These are phyloP conservation scores for Sugiyamaella floridensis DNA, from an alignment of 805 yeast genomes.

Conservation along the genomic window DNA sequence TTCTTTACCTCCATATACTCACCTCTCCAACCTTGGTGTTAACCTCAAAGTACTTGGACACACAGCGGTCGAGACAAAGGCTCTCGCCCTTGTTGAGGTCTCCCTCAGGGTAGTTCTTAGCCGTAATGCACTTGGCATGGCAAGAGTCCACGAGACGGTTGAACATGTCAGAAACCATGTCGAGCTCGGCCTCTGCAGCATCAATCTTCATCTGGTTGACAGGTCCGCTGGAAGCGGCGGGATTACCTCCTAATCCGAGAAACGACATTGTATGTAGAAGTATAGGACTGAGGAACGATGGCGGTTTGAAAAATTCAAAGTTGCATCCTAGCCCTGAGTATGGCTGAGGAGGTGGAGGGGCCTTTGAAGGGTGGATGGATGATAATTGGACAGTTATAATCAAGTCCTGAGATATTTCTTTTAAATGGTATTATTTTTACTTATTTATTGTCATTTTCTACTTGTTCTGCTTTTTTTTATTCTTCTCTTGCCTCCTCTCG, in stretches of 20 bases:
- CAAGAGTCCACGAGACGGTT: conserved; percentile 84
- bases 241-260: conserved; percentile 48
- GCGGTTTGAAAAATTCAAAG: not conserved
- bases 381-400: too few relatives aligned
- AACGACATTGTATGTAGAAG: conserved; percentile 28
- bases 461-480: too few relatives aligned
- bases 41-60: conserved; percentile 87
- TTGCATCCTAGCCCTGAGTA: not conserved
- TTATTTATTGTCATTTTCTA: too few relatives aligned
- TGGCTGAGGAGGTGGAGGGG: not conserved
- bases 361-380: too few relatives aligned
- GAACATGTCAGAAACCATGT: conserved; percentile 97
- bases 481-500: too few relatives aligned
- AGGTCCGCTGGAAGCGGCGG: conserved; percentile 32
- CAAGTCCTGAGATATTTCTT: too few relatives aligned
- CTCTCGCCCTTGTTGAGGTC: conserved; percentile 75
- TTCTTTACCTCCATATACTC: conserved; percentile 12
- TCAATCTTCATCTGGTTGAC: conserved; percentile 32
- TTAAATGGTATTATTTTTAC: too few relatives aligned
- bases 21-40: conserved; percentile 88
- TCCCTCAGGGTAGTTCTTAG: conserved; percentile 54
- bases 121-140: conserved; percentile 72
- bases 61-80: conserved; percentile 91
- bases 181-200: conserved; percentile 96
- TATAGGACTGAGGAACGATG: not conserved